Evolutionary conservation across 2,329 filamentous ascomycete genomes (phyloP), one percentile per base, ranked within the genome.

Genomic region (Cercospora citrullina): DNA sequence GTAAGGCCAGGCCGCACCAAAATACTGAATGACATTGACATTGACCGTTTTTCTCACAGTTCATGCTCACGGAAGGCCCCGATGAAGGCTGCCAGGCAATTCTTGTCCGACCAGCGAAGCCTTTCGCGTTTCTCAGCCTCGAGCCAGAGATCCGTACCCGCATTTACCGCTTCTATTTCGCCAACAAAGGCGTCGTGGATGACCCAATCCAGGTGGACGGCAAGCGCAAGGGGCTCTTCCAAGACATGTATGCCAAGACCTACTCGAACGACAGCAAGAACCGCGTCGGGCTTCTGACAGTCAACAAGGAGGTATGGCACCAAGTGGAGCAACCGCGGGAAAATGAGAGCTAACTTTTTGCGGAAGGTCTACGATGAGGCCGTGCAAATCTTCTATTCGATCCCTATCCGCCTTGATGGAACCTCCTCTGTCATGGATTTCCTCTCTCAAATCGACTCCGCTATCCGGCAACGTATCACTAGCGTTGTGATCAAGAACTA

Each of bases 31-130:
- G 30, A 18, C 23, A 28, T 23, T 31, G 6, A 66, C 73, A 18
- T 71, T 58, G 51, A 18, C 23, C 36, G 1, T 21, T 33, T 18
- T 28, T 0, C 2, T n/a, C n/a, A 16, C 31, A 76, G 74, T 68
- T 73, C 45, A 63, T 76, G 28, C 69, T 79, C 55, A 71, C 74
- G 1, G 75, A 77, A 12, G 78, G 79, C 26, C 68, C 70, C 3
- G 73, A 76, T 51, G 73, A 72, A 31, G 78, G 78, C 18, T 68
- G 75, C 59, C 76, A 79, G 64, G 78, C 76, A 12, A 73, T 81
- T 62, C 60, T 80, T 28, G 30, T 81, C 65, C 74, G 75, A 23
- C 77, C 79, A 2, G 72, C 75, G 30, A 72, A 74, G 57, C 74
- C 78, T 0, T 79, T 81, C 71, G 69, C 66, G 0, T 76, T 80